These are phyloP conservation scores for Globisporangium iwayamae DNA, from an alignment of 352 stramenopile species.

Conservation along the genomic window DNA sequence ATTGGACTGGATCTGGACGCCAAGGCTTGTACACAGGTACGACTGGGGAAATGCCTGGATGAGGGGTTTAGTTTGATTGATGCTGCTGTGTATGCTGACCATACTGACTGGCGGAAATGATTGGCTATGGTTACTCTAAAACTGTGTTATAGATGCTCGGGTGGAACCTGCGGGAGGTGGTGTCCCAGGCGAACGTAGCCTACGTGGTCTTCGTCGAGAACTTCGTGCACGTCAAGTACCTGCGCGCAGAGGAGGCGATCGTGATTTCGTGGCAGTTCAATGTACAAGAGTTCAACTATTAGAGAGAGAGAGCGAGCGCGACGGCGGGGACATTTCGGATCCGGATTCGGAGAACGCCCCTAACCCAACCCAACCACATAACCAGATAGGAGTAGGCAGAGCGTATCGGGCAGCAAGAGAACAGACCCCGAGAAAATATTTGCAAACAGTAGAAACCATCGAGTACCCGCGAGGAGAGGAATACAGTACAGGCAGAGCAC, in stretches of 20 bases:
- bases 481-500: not conserved
- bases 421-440: conserved; percentile 2
- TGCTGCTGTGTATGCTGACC: not conserved
- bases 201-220: conserved; percentile 46
- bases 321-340: not conserved
- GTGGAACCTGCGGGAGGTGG: conserved; percentile 54
- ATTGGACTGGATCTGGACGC: conserved; percentile 43
- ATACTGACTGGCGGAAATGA: not conserved
- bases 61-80: conserved; percentile 7
- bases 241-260: conserved; percentile 42
- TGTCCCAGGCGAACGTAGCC: conserved; percentile 38
- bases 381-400: not conserved
- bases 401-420: not conserved
- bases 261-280: conserved; percentile 47
- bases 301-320: conserved; percentile 2
- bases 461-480: not conserved
- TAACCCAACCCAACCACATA: not conserved
- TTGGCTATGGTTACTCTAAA: not conserved
- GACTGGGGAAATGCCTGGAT: not conserved
- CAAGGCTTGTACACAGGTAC: conserved; percentile 49
- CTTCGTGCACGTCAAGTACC: conserved; percentile 43
- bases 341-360: not conserved
- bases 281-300: conserved; percentile 30
- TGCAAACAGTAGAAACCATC: conserved; percentile 4
- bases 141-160: conserved; percentile 37